Conservation (phyloP, 208 protist species). For the Polymyxa betae region DNA sequence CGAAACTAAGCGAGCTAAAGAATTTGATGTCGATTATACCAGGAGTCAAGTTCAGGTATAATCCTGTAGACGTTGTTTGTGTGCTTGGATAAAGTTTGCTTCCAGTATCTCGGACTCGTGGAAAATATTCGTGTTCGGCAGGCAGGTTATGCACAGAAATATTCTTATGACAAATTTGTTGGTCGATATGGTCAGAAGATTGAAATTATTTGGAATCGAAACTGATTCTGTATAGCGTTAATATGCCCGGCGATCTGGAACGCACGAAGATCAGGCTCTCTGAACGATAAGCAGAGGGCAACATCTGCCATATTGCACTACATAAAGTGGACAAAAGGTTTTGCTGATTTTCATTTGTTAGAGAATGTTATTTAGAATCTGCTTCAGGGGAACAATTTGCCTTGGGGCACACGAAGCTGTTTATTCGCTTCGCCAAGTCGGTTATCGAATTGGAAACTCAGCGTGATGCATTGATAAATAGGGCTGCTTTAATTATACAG, state of each 20-base stretch:
- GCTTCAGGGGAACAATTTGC: not conserved
- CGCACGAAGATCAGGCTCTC: not conserved
- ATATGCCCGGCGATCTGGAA: conserved; percentile 30
- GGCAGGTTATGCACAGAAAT: conserved; percentile 38
- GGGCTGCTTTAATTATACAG: conserved; percentile 25
- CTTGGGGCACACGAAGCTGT: conserved; percentile 3
- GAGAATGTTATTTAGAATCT: not conserved
- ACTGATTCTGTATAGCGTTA: not conserved
- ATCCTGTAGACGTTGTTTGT: not conserved
- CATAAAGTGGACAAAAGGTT: conserved; percentile 5
- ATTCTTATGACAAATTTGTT: conserved; percentile 7
- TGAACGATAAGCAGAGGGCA: not conserved
- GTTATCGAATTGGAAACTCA: not conserved
- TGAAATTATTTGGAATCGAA: not conserved
- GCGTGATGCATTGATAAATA: not conserved
- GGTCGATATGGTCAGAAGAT: conserved; percentile 33
- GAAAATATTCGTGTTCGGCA: conserved; percentile 49
- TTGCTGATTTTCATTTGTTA: not conserved
- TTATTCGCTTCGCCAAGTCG: conserved; percentile 15
- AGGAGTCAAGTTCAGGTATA: conserved; percentile 47
- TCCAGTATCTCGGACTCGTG: conserved; percentile 50
- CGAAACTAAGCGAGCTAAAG: not conserved
- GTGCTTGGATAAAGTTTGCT: not conserved
- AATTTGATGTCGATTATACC: conserved; percentile 33
- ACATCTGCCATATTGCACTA: conserved; percentile 18